Conservation (phyloP, 768 basidiomycete genomes). For the Artomyces pyxidatus region DNA sequence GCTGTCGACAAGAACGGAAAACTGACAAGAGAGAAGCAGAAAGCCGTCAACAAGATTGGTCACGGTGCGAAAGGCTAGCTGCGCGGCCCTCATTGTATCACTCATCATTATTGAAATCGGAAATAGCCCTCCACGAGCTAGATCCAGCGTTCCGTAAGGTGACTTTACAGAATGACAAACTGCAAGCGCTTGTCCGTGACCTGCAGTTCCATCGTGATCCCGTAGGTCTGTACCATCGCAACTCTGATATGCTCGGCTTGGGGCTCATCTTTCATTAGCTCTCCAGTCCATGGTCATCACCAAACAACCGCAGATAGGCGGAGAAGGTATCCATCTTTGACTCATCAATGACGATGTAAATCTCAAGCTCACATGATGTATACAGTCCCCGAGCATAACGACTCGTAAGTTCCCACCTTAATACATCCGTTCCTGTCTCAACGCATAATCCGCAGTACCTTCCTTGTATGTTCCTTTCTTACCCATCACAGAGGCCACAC, state of each 20-base stretch:
- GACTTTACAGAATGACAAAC: slow-evolving; percentile 70
- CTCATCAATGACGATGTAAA: neutral
- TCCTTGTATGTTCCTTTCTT: slow-evolving; percentile 42
- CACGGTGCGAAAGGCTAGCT: too few species aligned
- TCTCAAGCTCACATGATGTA: neutral
- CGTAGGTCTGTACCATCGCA: slow-evolving; percentile 42
- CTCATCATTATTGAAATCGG: too few species aligned
- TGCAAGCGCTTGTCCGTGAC: slow-evolving; percentile 66
- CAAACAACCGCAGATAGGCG: slow-evolving; percentile 90
- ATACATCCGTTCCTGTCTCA: too few species aligned
- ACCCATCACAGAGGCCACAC: slow-evolving; percentile 3
- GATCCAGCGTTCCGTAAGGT: slow-evolving; percentile 75
- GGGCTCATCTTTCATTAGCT: slow-evolving; percentile 32
- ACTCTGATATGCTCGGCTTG: neutral
- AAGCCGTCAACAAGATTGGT: slow-evolving; percentile 92
- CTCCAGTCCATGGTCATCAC: slow-evolving; percentile 94
- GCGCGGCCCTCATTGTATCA: too few species aligned
- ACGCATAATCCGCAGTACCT: slow-evolving; percentile 66
- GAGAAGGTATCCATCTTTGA: slow-evolving; percentile 56
- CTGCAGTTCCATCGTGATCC: slow-evolving; percentile 82
- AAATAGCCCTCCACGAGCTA: slow-evolving; percentile 81
- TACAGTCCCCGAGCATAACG: slow-evolving; percentile 84
- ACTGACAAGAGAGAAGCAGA: slow-evolving; percentile 61
- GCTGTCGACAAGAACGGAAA: slow-evolving; percentile 65
- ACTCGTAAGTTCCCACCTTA: slow-evolving; percentile 55